Evolutionary conservation across 2,329 filamentous ascomycete species (phyloP).

Genomic region (Arthrobotrys conoides): DNA sequence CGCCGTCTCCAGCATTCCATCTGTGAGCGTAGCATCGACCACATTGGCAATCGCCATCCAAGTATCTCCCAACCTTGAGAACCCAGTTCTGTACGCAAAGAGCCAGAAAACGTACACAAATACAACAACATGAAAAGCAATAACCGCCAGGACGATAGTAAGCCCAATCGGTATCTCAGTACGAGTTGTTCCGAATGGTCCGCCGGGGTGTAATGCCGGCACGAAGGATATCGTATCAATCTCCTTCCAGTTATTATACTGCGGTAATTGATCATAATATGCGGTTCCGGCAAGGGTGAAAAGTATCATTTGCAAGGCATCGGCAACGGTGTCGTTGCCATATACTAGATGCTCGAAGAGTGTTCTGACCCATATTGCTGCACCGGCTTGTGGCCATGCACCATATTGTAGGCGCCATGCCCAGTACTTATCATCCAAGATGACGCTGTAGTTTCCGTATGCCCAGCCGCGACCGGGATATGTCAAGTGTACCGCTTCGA

Average conservation of each 20-base stretch:
- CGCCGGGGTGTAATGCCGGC: slow-evolving; percentile 22
- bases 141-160: slow-evolving; percentile 1
- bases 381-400: slow-evolving; percentile 6
- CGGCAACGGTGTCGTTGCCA: slow-evolving; percentile 29
- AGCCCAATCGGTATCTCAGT: slow-evolving; percentile 18
- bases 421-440: slow-evolving; percentile 12
- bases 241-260: slow-evolving; percentile 35
- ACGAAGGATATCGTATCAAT: slow-evolving; percentile 25
- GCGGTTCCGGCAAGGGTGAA: slow-evolving; percentile 20
- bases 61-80: slow-evolving; percentile 35
- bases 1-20: slow-evolving; percentile 24
- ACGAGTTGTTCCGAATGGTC: slow-evolving; percentile 18
- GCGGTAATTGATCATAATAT: slow-evolving; percentile 42
- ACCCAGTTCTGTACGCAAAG: slow-evolving; percentile 12
- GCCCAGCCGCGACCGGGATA: not conserved
- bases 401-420: slow-evolving; percentile 29
- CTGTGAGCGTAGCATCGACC: slow-evolving; percentile 11
- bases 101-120: slow-evolving; percentile 30
- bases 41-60: slow-evolving; percentile 41
- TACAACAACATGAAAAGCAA: slow-evolving; percentile 13
- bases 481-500: slow-evolving; percentile 20
- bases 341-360: slow-evolving; percentile 36
- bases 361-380: slow-evolving; percentile 7
- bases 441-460: slow-evolving; percentile 37
- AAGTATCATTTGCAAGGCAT: slow-evolving; percentile 27